Base-by-base conservation (phyloP, 257 asterid species). In the Scutellaria baicalensis region DNA sequence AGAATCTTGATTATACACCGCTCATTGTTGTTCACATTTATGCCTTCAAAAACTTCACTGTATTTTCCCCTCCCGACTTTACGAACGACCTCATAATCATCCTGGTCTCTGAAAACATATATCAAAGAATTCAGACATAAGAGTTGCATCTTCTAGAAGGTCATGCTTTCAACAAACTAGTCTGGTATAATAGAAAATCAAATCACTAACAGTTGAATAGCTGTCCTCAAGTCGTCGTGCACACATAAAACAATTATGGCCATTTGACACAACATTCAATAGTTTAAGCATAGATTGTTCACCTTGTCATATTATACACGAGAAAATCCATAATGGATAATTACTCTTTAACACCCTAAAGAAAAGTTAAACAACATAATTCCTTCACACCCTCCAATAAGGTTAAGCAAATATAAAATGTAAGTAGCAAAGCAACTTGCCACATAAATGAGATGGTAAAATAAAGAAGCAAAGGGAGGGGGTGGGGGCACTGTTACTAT, bases 41-140 rank as follows among this genome's bases (percentile, higher is more conserved):
- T 70, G 31, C 98, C 98, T 84, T 90, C 98, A 80, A 92, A 92
- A 48, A 92, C 98, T 81, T 92, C 98, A 71, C 98, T 92, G 80
- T 92, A 92, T 73, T 92, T 92, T 42, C 98, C 98, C 83, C 97
- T 89, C 73, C 98, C 98, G 50, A 92, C 98, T 82, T 89, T 89
- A 44, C 98, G 93, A 72, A 92, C 96, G 51, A 92, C 91, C 81
- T 92, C 98, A 65, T 92, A 92, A 54, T 89, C 96, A 78, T 92
- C 97, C 79, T 92, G 96, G 64, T 86, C 96, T 9, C 98, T 92
- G 86, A 59, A 70, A 79, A 45, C 60, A n/a, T 40, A 74, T 6
- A 45, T 14, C 18, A 75, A 65, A 73, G 35, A 55, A 64, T 49
- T 71, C 10, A 64, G 70, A 52, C 58, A 43, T 68, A 12, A 13